Base-by-base conservation (phyloP, 2,329 filamentous ascomycete species). In the Colletotrichum incanum region DNA sequence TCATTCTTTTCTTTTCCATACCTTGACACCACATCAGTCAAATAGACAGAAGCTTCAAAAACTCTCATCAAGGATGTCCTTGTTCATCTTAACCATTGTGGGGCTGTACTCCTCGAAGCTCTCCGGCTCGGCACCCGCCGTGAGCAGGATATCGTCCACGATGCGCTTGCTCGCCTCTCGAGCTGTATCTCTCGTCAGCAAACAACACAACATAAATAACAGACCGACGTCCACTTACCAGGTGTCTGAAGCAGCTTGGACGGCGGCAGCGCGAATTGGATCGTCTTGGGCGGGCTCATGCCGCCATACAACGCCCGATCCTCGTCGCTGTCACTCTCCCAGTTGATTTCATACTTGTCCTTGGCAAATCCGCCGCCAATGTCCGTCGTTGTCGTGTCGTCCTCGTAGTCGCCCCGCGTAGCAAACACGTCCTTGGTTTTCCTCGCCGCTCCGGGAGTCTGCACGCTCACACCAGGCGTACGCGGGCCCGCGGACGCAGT, bases 251-350 rank as follows among this genome's bases (percentile, higher is more conserved):
- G 81, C 28, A 97, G 83, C 78, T 93, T 92, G 50, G 91, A 93
- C 65, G 93, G 92, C 62, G 93, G 93, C 59, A 97, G 83, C 55
- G 93, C 92, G 80, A 97, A 97, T 78, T 95, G 93, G 72, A 97
- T 95, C 14, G 94, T 96, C 86, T 98, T 98, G 0, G 96, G 96
- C 37, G 96, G 96, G 78, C 94, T 98, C 82, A 95, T 92, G 7
- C 92, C 94, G 8, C 88, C 89, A 71, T 93, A 92, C 7, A 90
- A 78, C 52, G 87, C 89, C 31, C 87, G 87, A 49, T 89, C 89
- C 60, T 92, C 89, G 12, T 91, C 89, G 67, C 91, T 91, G 73
- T 95, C 92, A 77, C 91, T 93, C 65, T 95, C 92, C 92, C 94
- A 96, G 23, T 86, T 87, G 68, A 91, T 90, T 78, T 92, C 90